Base-by-base conservation (phyloP, 2,329 filamentous ascomycete genomes). In the Neoascochyta sp. region DNA sequence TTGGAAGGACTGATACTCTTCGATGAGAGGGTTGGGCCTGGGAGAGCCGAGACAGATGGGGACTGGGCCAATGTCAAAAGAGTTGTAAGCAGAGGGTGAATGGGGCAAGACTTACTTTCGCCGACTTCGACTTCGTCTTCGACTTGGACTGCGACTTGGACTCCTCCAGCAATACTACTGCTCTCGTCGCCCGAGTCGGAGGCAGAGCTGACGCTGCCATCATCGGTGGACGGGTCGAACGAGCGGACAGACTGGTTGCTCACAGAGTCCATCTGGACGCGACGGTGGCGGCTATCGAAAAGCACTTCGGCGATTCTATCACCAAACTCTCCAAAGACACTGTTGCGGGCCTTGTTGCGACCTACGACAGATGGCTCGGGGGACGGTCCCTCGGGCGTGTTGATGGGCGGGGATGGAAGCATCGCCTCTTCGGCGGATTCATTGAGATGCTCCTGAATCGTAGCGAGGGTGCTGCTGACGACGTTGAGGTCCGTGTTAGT, bases 221-320 rank as follows among this genome's bases (percentile, higher is more conserved):
- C n/a, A n/a, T n/a, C n/a, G n/a, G n/a, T n/a, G n/a, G n/a, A n/a
- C n/a, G n/a, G n/a, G n/a, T n/a, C n/a, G n/a, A n/a, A 33, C 3
- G 35, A 33, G 13, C 26, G 26, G 7, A 34, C 27, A 3, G 54
- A 57, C 22, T 29, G 37, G 20, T 19, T 40, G 35, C 47, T 48
- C 3, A 4, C 17, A 1, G 47, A 54, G 9, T 38, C 29, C 10
- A 36, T n/a, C 14, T 52, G 47, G 5, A 34, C 32, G 16, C 43
- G 43, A n/a, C 16, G 29, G 14, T 35, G 30, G 16, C 40, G 47
- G 9, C 45, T 34, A 4, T 54, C 48, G 9, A 46, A 25, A 36
- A 52, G 47, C 42, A 86, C 81, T 75, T 95, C 39, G 18, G 40
- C 89, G 30, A 96, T 83, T 66, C 90, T 88, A 45, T 92, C 90